Base-by-base conservation (phyloP, 305 asterid species). In the Fraxinus albicans region DNA sequence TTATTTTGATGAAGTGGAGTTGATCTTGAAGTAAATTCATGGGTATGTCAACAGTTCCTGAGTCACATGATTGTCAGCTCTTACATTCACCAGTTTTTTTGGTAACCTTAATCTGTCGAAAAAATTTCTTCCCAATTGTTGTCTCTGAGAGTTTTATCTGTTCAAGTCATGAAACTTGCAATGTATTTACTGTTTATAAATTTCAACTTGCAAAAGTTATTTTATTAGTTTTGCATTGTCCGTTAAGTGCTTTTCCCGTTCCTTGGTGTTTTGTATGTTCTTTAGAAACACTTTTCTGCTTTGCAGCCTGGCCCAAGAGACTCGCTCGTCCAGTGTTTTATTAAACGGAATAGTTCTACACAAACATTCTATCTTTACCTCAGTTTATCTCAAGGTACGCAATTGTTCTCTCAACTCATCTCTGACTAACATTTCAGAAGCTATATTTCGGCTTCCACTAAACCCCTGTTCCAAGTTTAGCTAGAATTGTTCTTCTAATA, bases 251-350 rank as follows among this genome's bases (percentile, higher is more conserved):
- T 70, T 33, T 70, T 6, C 75, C 19, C 21, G 1, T 29, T 12
- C 23, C 76, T 27, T 29, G 36, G 3, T 69, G 21, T 9, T 70
- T 13, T 2, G 34, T 70, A 15, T 33, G 15, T 58, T 58, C 83
- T 74, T 40, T 40, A 87, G 27, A 80, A 65, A 6, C 67, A 15
- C 23, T 73, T 77, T 19, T 69, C 42, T 72, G 33, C 36, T 77
- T 70, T 90, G 91, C 97, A 96, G 99, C 98, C 99, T 74, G 99
- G 99, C 33, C 97, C 98, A 23, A 90, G 97, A 82, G 98, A 93
- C 35, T 81, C 95, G 75, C 92, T 91, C 44, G 83, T 96, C 81
- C 98, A 85, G 72, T 96, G 99, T 84, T 96, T 93, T 88, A 93
- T 96, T 85, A 95, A 90, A 87, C 84, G 99, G 90, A 90, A 92